phyloP scores from a whole-genome alignment of 805 yeast species.

The Blastobotrys robertii region DNA sequence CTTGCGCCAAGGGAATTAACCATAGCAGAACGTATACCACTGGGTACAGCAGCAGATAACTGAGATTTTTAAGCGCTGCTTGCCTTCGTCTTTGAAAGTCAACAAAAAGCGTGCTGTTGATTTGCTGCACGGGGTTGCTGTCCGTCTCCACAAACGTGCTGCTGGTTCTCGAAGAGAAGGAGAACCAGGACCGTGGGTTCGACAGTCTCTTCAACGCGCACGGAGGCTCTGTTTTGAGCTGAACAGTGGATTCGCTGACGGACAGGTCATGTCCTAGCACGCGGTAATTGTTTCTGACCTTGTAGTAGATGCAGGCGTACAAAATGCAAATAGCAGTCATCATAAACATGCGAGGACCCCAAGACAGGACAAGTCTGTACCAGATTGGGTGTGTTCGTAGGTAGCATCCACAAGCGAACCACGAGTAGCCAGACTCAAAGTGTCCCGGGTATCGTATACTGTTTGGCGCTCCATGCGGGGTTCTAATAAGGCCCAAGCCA shows the following conservation, averaged over 20 bases:
- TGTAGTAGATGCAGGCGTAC: slow-evolving; percentile 60
- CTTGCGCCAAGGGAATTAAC: slow-evolving; percentile 67
- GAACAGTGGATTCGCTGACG: no score
- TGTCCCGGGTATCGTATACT: no score
- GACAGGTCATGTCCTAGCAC: slow-evolving; percentile 15
- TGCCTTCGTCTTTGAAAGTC: slow-evolving; percentile 52
- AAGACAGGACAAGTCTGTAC: slow-evolving; percentile 62
- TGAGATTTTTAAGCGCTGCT: slow-evolving; percentile 65
- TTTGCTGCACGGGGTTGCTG: slow-evolving; percentile 1
- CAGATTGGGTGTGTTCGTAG: slow-evolving; percentile 60
- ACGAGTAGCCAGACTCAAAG: slow-evolving; percentile 34
- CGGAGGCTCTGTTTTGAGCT: no score
- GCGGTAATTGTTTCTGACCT: slow-evolving; percentile 36
- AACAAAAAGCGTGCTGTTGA: slow-evolving; percentile 27
- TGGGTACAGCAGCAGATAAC: slow-evolving; percentile 74
- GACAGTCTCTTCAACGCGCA: no score
- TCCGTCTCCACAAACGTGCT: slow-evolving; percentile 1
- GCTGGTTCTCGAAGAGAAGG: not conserved
- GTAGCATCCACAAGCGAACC: slow-evolving; percentile 66
- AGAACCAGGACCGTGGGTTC: no score
- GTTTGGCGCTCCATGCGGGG: no score
- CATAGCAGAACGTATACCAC: slow-evolving; percentile 68
- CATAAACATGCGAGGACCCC: slow-evolving; percentile 70
- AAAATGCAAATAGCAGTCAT: slow-evolving; percentile 50
- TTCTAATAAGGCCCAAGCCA: slow-evolving; percentile 50